Conservation (phyloP, 768 basidiomycete genomes). For the Porphyrellus cyaneotinctus region DNA sequence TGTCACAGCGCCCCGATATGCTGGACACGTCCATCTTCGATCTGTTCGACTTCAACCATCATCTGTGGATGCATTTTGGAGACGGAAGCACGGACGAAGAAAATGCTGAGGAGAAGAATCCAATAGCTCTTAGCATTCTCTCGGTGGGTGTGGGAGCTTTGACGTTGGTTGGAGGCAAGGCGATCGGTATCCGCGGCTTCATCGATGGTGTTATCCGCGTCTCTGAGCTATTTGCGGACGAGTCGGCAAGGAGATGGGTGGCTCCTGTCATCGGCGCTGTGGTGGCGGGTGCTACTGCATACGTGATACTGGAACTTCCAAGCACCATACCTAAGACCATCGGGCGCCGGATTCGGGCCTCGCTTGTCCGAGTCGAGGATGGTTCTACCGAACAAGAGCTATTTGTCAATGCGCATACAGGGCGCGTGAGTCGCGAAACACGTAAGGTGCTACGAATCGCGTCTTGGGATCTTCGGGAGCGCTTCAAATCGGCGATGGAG, state of each 20-base stretch:
- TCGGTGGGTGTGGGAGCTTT: constrained; percentile 81
- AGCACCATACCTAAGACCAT: constrained; percentile 84
- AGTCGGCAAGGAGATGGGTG: constrained; percentile 78
- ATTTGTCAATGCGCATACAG: constrained; percentile 65
- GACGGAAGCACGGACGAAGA: constrained; percentile 35
- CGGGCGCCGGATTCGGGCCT: constrained; percentile 74
- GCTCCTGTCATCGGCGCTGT: constrained; percentile 80
- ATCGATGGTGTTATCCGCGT: constrained; percentile 77
- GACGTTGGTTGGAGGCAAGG: constrained; percentile 85
- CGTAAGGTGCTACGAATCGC: constrained; percentile 90
- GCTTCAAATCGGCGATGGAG: constrained; percentile 79
- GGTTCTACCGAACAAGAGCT: constrained; percentile 47
- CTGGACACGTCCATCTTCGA: constrained; percentile 79
- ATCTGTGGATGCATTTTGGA: constrained; percentile 69
- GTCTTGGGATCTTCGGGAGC: constrained; percentile 84
- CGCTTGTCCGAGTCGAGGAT: constrained; percentile 48
- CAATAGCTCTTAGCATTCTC: constrained; percentile 65
- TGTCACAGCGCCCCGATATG: constrained; percentile 73
- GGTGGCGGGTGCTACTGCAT: constrained; percentile 68
- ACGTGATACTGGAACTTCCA: constrained; percentile 85
- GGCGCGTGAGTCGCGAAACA: constrained; percentile 76
- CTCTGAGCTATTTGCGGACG: constrained; percentile 76
- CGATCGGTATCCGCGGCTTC: constrained; percentile 67
- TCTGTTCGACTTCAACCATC: constrained; percentile 81
- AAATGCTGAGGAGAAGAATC: constrained; percentile 38